phyloP scores from a whole-genome alignment of 2,329 filamentous ascomycete genomes.

The Fusarium caatingaense region DNA sequence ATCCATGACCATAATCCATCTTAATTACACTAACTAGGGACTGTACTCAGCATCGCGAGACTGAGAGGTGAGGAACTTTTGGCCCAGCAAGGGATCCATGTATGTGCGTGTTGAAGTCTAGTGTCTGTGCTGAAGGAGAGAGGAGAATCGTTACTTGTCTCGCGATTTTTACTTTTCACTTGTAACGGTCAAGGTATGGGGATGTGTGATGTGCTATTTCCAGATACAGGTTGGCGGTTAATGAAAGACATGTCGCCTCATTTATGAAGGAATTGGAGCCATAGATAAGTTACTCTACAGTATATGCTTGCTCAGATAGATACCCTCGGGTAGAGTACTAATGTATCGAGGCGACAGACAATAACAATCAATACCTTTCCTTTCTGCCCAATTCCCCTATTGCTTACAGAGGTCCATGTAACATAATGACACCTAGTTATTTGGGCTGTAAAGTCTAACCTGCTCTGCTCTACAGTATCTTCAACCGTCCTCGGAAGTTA shows the following conservation, averaged over 20 bases:
- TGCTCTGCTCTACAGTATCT: neutral
- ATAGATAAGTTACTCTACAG: neutral
- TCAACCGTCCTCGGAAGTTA: constrained; percentile 30
- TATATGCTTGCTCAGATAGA: neutral
- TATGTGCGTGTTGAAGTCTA: neutral
- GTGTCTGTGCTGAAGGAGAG: constrained; percentile 22
- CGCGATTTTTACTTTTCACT: constrained; percentile 3
- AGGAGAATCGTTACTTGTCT: constrained; percentile 23
- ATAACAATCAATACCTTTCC: neutral
- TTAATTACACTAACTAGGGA: neutral
- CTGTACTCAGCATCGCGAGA: neutral
- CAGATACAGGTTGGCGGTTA: neutral
- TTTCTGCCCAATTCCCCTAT: constrained; percentile 5
- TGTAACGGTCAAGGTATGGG: constrained; percentile 5
- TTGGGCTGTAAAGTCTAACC: constrained; percentile 19
- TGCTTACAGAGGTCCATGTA: constrained; percentile 14
- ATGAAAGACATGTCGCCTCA: constrained; percentile 5
- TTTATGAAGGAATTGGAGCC: constrained; percentile 2
- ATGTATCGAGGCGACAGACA: neutral
- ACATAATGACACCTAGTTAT: constrained; percentile 20
- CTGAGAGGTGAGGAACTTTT: constrained; percentile 26
- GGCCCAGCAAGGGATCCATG: constrained; percentile 29
- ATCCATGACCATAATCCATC: neutral
- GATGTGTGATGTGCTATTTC: constrained; percentile 12
- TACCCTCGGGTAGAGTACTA: neutral